Evolutionary conservation across 345 rosid species (phyloP), one percentile per base, ranked within the genome.

Genomic region (Camelina laxa): DNA sequence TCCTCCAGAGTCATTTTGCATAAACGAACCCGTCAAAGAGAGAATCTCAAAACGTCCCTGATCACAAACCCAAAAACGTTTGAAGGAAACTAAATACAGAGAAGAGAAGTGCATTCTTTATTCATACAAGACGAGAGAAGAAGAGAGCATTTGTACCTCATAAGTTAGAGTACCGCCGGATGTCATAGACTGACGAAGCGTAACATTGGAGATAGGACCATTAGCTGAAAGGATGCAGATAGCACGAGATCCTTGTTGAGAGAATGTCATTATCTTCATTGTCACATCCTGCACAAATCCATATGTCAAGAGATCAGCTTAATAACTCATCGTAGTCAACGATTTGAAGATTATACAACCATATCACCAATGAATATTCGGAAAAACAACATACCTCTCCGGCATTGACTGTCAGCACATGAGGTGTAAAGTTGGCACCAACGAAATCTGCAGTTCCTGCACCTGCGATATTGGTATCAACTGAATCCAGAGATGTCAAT

Each of bases 21-120:
- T 88, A 69, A 77, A 96, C 30, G 96, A 96, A 41, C 98, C 98
- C 55, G 95, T 88, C 78, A 96, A 81, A 17, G 98, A 91, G 50
- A 96, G 95, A 67, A 96, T 96, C 88, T 96, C 99, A 75, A 92
- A 96, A 27, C 91, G 93, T 62, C 99, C 99, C 98, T 96, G 83
- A 45, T 44, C 59, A 54, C 21, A 49, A 33, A 5, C 4, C 13
- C 39, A 69, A 41, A 53, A 30, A 51, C 21, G 13, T 47, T 41
- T 55, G 2, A 77, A 65, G 38, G 44, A 69, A 75, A 53, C 42
- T 4, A 2, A 47, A 57, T 6, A 60, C 31, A 27, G 30, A 27
- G 30, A 50, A 50, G 15, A 50, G 6, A 30, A 16, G 11, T 10
- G 2, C 0, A 3, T 66, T 58, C 60, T 61, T 50, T 42, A 60